phyloP scores from a whole-genome alignment of 2,329 filamentous ascomycete species.

The Cordyceps sp. region DNA sequence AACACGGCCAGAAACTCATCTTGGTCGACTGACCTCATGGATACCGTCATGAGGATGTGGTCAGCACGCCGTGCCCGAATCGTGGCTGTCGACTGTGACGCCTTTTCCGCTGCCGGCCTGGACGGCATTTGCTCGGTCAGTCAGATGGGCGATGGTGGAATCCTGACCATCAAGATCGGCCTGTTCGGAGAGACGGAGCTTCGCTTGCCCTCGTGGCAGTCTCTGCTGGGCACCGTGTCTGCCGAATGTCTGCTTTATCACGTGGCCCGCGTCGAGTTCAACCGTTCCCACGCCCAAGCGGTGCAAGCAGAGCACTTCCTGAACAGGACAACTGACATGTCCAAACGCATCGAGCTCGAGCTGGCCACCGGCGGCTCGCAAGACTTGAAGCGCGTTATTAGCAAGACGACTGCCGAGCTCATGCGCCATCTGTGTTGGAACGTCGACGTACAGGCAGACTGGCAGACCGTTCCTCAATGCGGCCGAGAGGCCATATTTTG shows the following conservation, averaged over 20 bases:
- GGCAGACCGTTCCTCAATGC: slow-evolving; percentile 12
- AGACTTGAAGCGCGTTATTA: slow-evolving; percentile 9
- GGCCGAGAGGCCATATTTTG: slow-evolving; percentile 13
- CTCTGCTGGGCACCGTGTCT: slow-evolving; percentile 7
- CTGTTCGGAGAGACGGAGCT: slow-evolving; percentile 11
- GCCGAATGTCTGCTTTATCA: slow-evolving; percentile 19
- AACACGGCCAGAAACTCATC: slow-evolving; percentile 1
- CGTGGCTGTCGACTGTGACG: slow-evolving; percentile 8
- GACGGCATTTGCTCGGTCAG: slow-evolving; percentile 10
- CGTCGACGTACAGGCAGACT: slow-evolving; percentile 14
- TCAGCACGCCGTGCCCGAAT: slow-evolving; percentile 7
- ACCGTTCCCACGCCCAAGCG: slow-evolving; percentile 11
- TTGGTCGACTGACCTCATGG: slow-evolving; percentile 7
- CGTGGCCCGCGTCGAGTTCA: slow-evolving; percentile 11
- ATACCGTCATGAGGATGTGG: slow-evolving; percentile 10
- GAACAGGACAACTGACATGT: slow-evolving; percentile 9
- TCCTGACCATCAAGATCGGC: slow-evolving; percentile 10
- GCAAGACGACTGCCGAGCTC: slow-evolving; percentile 13
- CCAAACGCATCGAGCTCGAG: slow-evolving; percentile 16
- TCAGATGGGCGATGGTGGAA: slow-evolving; percentile 5
- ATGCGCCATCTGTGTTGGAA: slow-evolving; percentile 17
- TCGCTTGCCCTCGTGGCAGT: slow-evolving; percentile 9
- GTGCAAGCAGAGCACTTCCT: slow-evolving; percentile 16
- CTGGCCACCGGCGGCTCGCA: slow-evolving; percentile 11
- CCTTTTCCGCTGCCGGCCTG: slow-evolving; percentile 10